Base-by-base conservation (phyloP, 768 basidiomycete genomes). In the Trametes cubensis region DNA sequence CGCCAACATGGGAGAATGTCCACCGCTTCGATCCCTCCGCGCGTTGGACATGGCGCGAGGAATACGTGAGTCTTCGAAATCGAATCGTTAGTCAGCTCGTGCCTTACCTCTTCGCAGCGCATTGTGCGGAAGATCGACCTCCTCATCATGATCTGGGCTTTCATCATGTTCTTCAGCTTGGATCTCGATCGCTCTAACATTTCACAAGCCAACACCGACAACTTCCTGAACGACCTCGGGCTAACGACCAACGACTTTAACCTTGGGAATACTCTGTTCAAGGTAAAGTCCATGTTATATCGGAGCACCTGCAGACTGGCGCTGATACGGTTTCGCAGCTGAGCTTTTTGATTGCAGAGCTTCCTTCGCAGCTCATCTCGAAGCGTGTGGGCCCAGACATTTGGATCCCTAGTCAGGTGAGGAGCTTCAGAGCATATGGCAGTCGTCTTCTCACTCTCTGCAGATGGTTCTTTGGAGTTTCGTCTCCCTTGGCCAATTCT, bases 1-100 rank as follows among this genome's bases (percentile, higher is more conserved):
- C 81, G 8, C 72, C 79, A 5, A 64, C 73, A 55, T 87, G 84
- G 59, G 86, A 88, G 72, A 87, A 87, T 66, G 66, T 79, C 6
- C 84, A 84, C 65, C 80, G 86, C 2, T 89, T 91, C 66, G 84
- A 90, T 68, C 83, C 85, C 1, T 53, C 72, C 17, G 87, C 86
- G 20, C 80, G 87, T 8, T 90, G 88, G 88, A 88, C 88, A 10
- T 87, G 83, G 82, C 70, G 84, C 42, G 87, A 90, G 71, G 88
- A 90, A 73, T 77, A 77, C 71, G 82, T 83, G 58, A 55, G 78
- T 17, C 17, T n/a, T 14, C 13, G 8, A 3, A 6, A n/a, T 58
- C 18, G 14, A 13, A 13, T 45, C 6, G 15, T 6, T 34, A n/a
- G 18, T 62, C 25, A 11, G 8, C 41, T 11, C 23, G 20, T 25